Evolutionary conservation across 352 stramenopile genomes (phyloP).

Genomic region (Phytophthora ramorum): DNA sequence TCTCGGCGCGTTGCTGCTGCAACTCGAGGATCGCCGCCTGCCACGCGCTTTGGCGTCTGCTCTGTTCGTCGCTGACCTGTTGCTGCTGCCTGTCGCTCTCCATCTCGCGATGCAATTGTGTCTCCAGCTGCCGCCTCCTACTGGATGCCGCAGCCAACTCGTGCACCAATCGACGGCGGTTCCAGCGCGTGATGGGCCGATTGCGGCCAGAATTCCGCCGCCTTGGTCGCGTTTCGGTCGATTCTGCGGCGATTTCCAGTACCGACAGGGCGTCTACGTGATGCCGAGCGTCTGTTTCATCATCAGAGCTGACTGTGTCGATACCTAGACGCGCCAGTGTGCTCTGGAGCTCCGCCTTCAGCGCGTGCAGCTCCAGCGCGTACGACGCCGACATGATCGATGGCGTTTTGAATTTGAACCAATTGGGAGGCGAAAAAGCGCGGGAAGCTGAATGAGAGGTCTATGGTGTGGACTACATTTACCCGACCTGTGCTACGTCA

Average conservation of each 20-base stretch:
- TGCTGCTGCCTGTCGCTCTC: slow-evolving; percentile 22
- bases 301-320: slow-evolving; percentile 2
- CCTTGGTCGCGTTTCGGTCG: background rate
- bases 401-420: slow-evolving; percentile 31
- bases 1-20: slow-evolving; percentile 52
- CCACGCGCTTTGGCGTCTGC: slow-evolving; percentile 23
- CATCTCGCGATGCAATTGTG: slow-evolving; percentile 45
- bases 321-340: slow-evolving; percentile 48
- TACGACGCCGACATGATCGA: slow-evolving; percentile 30
- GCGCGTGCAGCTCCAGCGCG: slow-evolving; percentile 59
- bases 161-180: slow-evolving; percentile 38
- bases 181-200: slow-evolving; percentile 27
- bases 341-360: slow-evolving; percentile 67
- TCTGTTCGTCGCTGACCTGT: background rate
- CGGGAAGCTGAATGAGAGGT: slow-evolving; percentile 16
- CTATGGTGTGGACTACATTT: background rate
- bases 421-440: slow-evolving; percentile 17
- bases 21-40: slow-evolving; percentile 51
- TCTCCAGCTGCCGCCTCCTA: slow-evolving; percentile 42
- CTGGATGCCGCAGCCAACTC: slow-evolving; percentile 48
- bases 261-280: background rate
- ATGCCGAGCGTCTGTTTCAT: background rate
- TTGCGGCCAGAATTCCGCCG: background rate
- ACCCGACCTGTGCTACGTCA: background rate
- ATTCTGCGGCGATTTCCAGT: background rate